Conservation (phyloP, 164 flowering plant species). For the Aristolochia contorta region DNA sequence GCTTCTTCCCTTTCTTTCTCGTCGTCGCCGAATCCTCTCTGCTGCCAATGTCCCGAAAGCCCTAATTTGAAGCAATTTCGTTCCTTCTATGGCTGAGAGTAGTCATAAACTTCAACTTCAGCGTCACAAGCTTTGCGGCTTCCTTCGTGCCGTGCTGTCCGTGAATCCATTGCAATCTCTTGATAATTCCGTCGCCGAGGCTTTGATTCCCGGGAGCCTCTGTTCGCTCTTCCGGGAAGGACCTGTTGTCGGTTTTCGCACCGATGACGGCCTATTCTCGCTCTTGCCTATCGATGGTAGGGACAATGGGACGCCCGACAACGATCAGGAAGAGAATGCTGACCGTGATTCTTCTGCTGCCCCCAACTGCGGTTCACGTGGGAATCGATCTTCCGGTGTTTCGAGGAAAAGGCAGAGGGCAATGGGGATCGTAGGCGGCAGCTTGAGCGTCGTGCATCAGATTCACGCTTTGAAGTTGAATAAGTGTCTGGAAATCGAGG, state of each 20-base stretch:
- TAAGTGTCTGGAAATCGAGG: constrained; percentile 45
- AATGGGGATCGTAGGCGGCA: constrained; percentile 38
- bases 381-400: neutral
- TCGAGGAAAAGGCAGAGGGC: constrained; percentile 29
- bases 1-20: neutral
- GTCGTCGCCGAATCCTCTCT: neutral
- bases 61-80: neutral
- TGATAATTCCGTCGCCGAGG: constrained; percentile 1
- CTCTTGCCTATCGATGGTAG: constrained; percentile 2
- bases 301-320: neutral
- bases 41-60: neutral
- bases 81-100: too few relatives aligned
- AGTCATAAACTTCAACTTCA: neutral
- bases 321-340: neutral
- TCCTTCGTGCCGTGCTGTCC: constrained; percentile 39
- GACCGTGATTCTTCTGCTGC: neutral
- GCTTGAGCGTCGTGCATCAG: constrained; percentile 50
- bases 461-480: constrained; percentile 33
- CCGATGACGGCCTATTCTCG: constrained; percentile 12
- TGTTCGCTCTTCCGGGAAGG: constrained; percentile 11
- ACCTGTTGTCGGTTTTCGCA: constrained; percentile 13
- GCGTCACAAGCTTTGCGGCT: constrained; percentile 63
- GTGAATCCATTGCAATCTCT: constrained; percentile 11
- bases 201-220: constrained; percentile 14
- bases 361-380: neutral